Evolutionary conservation across 1,139 yeast species (phyloP), one percentile per base, ranked within the genome.

Genomic region (Blastobotrys indianensis): DNA sequence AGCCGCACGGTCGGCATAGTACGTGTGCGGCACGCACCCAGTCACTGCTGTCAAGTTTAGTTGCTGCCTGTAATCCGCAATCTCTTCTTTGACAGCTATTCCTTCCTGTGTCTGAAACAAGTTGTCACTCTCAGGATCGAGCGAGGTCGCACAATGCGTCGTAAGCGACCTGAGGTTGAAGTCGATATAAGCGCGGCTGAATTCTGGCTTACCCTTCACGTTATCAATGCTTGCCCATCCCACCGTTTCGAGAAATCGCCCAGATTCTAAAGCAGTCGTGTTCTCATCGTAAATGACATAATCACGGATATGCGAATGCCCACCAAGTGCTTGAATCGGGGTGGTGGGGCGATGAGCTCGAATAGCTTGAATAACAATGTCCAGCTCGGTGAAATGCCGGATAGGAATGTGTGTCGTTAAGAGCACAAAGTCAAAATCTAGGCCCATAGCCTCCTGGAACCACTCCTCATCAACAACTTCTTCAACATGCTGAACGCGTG

Each of bases 261-360:
- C 98, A 57, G 95, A 85, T 65, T 90, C 95, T 25, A 92, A 64
- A 0, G 82, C 96, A 0, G 86, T 79, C 29, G 94, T 77, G 46
- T 68, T 69, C 1, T 69, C 66, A 61, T 92, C 98, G 50, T 79
- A 73, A 4, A 79, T 70, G 4, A 77, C 74, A 62, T 82, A 90
- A 65, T 92, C 97, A 52, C 98, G 73, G 33, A 92, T 80, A 63
- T 92, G 98, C 36, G 94, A 81, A 65, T 92, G 98, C 0, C 97
- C 98, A 1, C 97, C 97, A 63, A 92, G 82, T 60, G 85, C 85
- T 59, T 87, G 95, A 43, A 92, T 85, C 1, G 81, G 72, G 0
- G 76, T 74, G 25, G 71, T 59, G 1, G 94, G 90, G 58, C 76
- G 82, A 33, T 64, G 70, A 17, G 62, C 51, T 46, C 97, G 74